Base-by-base conservation (phyloP, 2,329 filamentous ascomycete species). In the Pseudocercospora eumusae region DNA sequence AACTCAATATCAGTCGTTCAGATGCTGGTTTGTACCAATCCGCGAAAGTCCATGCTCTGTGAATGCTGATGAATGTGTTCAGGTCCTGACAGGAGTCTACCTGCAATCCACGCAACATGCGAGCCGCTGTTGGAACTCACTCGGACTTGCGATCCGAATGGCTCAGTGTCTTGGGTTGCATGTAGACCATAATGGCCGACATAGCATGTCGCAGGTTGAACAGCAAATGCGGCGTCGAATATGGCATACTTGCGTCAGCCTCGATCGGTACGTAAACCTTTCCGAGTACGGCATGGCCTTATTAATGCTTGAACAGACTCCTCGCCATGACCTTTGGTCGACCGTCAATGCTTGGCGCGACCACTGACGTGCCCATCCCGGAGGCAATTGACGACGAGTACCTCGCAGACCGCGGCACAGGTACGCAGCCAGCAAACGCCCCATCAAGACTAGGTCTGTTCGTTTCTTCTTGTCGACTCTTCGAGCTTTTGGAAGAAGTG, bases 111-210 rank as follows among this genome's bases (percentile, higher is more conserved):
- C 69, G 11, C 65, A 70, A 23, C 62, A 69, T 58, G 69, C 68
- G 0, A 68, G 66, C 56, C 64, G 68, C 25, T 71, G 69, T 44
- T 71, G 69, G 69, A 71, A 70, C 49, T 66, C 67, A 0, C 56
- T 70, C 7, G 69, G 69, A 9, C 59, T 70, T 4, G 79, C 85
- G 4, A 79, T 89, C 33, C 82, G 87, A 20, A 85, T 89, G 57
- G 86, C 86, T 0, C 84, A 88, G 70, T 86, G 87, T 70, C 86
- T 89, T 80, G 87, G 87, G 0, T 79, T 89, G 53, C 86, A 89
- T 63, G 81, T 84, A 11, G 86, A 89, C 85, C 36, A 81, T 83
- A 62, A 73, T 76, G 18, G 76, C 86, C 5, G 82, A 8, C 64
- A 61, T 28, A 59, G 82, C 1, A 76, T 88, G 1, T 78, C 82